A percentile compares a stretch with the other conserved stretches of the same genome.
phyloP scores from a whole-genome alignment of 768 basidiomycete genomes.

The Boletus rubropictus region DNA sequence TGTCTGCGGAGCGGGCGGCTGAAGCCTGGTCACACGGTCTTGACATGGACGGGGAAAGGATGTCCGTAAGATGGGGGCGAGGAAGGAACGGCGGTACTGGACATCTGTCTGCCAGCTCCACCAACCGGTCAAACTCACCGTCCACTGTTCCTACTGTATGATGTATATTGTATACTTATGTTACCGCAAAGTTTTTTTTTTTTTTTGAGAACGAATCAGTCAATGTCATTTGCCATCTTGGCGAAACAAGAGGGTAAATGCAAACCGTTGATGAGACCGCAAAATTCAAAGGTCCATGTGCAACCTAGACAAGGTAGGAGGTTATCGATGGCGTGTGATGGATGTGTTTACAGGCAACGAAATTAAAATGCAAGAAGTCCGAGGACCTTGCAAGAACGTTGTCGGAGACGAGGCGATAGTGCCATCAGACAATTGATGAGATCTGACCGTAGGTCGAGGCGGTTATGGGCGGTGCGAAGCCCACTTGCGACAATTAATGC shows the following conservation, averaged over 20 bases:
- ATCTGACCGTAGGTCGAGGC: neutral
- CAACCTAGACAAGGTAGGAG: slow-evolving; percentile 40
- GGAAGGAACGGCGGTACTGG: slow-evolving; percentile 42
- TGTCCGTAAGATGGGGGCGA: slow-evolving; percentile 85
- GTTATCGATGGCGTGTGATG: slow-evolving; percentile 50
- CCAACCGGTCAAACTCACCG: neutral
- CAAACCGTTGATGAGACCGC: neutral
- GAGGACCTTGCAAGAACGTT: slow-evolving; percentile 44
- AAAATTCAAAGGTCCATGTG: slow-evolving; percentile 38
- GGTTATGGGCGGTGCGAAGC: slow-evolving; percentile 10
- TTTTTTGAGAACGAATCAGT: neutral
- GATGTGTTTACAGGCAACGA: slow-evolving; percentile 42
- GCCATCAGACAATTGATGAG: slow-evolving; percentile 27
- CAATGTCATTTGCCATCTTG: neutral
- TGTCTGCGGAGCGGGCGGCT: slow-evolving; percentile 82
- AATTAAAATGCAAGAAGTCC: slow-evolving; percentile 49
- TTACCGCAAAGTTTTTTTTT: neutral
- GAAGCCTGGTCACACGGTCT: slow-evolving; percentile 88
- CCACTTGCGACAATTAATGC: neutral
- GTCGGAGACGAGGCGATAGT: slow-evolving; percentile 48
- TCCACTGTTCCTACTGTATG: slow-evolving; percentile 10
- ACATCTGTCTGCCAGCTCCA: slow-evolving; percentile 28
- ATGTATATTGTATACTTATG: slow-evolving; percentile 5
- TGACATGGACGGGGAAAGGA: slow-evolving; percentile 72
- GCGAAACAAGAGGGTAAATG: neutral